Evolutionary conservation across 75 land plant species (phyloP).

Genomic region (Picea glauca): DNA sequence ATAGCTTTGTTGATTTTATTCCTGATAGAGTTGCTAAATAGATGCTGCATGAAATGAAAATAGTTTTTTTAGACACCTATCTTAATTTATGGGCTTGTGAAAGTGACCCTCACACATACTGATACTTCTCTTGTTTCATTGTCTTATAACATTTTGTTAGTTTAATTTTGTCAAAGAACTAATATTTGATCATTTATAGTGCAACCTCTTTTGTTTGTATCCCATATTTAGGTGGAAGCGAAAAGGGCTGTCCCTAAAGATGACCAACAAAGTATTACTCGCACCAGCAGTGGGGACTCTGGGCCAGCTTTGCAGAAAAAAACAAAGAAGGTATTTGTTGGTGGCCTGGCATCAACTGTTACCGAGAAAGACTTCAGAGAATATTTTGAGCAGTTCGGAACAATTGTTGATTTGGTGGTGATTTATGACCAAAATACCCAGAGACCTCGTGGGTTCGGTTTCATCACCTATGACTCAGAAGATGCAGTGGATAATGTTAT

Average conservation of each 20-base stretch:
- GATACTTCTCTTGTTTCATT: neutral
- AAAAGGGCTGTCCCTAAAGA: slow-evolving; percentile 57
- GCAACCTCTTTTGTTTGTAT: neutral
- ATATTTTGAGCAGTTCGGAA: slow-evolving; percentile 62
- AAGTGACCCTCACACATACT: neutral
- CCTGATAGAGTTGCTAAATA: too few relatives aligned
- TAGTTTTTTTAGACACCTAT: neutral
- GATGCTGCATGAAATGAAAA: too few relatives aligned
- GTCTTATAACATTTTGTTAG: neutral
- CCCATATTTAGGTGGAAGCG: slow-evolving; percentile 38
- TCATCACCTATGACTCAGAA: slow-evolving; percentile 91
- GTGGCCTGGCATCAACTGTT: slow-evolving; percentile 49
- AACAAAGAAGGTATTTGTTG: slow-evolving; percentile 43
- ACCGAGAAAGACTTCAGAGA: slow-evolving; percentile 55
- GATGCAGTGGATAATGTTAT: slow-evolving; percentile 90
- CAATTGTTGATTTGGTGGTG: slow-evolving; percentile 51
- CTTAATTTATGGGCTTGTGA: neutral
- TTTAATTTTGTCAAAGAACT: neutral
- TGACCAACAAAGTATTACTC: slow-evolving; percentile 25
- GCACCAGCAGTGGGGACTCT: slow-evolving; percentile 7
- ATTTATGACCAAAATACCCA: slow-evolving; percentile 61
- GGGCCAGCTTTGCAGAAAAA: slow-evolving; percentile 27
- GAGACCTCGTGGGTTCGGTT: slow-evolving; percentile 59
- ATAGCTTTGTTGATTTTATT: too few relatives aligned
- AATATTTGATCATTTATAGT: neutral